Conservation (phyloP, 352 stramenopile species). For the Globisporangium nodosum region DNA sequence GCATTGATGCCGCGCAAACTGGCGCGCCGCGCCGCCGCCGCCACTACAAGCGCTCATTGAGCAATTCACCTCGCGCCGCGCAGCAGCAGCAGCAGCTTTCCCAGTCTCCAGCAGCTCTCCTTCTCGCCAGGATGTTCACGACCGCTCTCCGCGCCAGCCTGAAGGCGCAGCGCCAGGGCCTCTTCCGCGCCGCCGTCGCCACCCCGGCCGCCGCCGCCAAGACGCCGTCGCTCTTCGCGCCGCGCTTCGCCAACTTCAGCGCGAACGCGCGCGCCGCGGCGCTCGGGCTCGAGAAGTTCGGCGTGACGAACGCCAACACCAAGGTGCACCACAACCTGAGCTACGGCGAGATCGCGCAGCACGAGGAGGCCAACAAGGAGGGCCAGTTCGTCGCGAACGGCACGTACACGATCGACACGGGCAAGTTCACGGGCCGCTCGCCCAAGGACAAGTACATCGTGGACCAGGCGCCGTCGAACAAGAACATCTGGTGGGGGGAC, state of each 20-base stretch:
- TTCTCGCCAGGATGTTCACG: slow-evolving; percentile 38
- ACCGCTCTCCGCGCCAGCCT: slow-evolving; percentile 49
- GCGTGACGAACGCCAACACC: slow-evolving; percentile 85
- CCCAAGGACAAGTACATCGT: slow-evolving; percentile 99
- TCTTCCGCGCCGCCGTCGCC: slow-evolving; percentile 23
- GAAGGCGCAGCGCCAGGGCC: slow-evolving; percentile 43
- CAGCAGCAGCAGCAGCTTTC: not conserved
- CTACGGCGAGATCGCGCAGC: slow-evolving; percentile 93
- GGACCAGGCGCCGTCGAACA: slow-evolving; percentile 85
- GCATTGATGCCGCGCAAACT: no score
- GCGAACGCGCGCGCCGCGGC: slow-evolving; percentile 38
- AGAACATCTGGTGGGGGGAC: slow-evolving; percentile 96
- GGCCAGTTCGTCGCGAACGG: slow-evolving; percentile 85
- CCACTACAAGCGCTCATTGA: slow-evolving; percentile 14
- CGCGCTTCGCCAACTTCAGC: slow-evolving; percentile 28
- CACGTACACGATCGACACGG: slow-evolving; percentile 97
- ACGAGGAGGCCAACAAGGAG: slow-evolving; percentile 95
- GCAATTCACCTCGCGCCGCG: slow-evolving; percentile 29
- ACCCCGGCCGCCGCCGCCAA: slow-evolving; percentile 13
- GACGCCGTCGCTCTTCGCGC: slow-evolving; percentile 11
- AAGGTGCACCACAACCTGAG: slow-evolving; percentile 95
- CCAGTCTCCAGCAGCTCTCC: not conserved
- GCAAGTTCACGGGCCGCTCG: slow-evolving; percentile 97
- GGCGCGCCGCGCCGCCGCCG: no score
- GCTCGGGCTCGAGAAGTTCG: slow-evolving; percentile 83